Evolutionary conservation across 805 yeast genomes (phyloP), one percentile per base, ranked within the genome.

Genomic region (Wickerhamiella musiphila): DNA sequence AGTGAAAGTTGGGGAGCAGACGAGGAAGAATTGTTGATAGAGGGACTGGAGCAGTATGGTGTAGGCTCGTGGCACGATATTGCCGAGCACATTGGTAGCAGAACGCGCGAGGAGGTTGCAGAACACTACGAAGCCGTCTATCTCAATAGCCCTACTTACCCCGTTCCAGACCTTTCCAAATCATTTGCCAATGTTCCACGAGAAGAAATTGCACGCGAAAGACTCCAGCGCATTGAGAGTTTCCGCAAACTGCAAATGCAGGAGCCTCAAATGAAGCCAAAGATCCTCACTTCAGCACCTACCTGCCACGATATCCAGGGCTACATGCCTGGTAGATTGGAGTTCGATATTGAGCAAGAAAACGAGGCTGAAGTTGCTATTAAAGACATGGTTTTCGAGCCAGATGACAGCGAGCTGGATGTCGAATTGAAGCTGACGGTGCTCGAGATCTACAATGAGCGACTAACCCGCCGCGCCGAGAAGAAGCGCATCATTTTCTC

Each of bases 41-140:
- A 83, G 52, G 96, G 95, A 6, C 75, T 93, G 27, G 94, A 90
- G 53, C 75, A 79, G 7, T 66, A 70, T 28, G 98, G 99, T 0
- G 45, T 90, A 34, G 99, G 99, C 2, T 83, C 84, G 52, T 90
- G 98, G 98, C 93, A 81, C 48, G 98, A 90, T 52, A 70, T 92
- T n/a, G 77, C 94, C 8, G 96, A 90, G 49, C 93, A 81, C 49
- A 79, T 92, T 34, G 96, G 96, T 9, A 81, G 84, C 24, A 56
- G 96, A 39, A 70, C 82, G 9, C 82, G 79, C 51, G 94, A 83
- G 38, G 98, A 92, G 52, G 94, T 83, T 14, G 82, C 72, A 4
- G 61, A 67, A 32, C 99, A 90, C 54, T 90, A 86, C 57, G 63
- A 64, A 40, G 61, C 68, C 9, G 65, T 73, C 6, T 90, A 84